Percentiles rank a stretch among this genome's conserved stretches.
These are phyloP conservation scores for Selaginella moellendorffii DNA, from an alignment of 75 land plant species.

Conservation along the genomic window DNA sequence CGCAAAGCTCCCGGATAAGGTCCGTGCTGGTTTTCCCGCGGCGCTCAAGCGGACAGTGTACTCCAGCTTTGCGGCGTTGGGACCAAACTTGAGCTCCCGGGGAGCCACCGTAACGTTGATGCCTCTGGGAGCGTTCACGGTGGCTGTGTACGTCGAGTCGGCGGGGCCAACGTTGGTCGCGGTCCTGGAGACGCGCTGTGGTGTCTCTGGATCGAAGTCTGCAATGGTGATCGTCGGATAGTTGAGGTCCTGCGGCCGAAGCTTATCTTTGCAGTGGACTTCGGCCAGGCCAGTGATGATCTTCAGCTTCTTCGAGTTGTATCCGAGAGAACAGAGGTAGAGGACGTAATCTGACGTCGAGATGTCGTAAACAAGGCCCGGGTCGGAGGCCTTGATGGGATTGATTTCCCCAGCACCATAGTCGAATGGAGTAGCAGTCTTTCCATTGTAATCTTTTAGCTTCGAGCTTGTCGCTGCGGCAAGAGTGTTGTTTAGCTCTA, in stretches of 20 bases:
- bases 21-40: too few species aligned
- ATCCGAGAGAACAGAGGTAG: background rate
- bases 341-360: background rate
- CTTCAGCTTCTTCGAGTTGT: background rate
- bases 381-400: background rate
- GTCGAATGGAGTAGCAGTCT: background rate
- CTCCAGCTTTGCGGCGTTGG: too few species aligned
- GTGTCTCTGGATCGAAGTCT: background rate
- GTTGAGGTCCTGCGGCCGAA: background rate
- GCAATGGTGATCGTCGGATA: background rate
- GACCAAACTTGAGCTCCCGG: too few species aligned
- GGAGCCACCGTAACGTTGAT: too few species aligned
- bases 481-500: too few species aligned
- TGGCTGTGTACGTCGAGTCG: too few species aligned
- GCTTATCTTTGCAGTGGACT: background rate
- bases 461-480: background rate
- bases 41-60: too few species aligned
- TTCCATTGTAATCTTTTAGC: background rate
- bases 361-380: constrained; percentile 1
- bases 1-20: too few species aligned
- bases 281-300: background rate
- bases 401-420: constrained; percentile 9
- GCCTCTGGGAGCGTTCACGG: too few species aligned
- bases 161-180: background rate
- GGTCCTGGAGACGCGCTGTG: background rate